Conservation (phyloP, 2,329 filamentous ascomycete genomes). For the Zymoseptoria crescenta region DNA sequence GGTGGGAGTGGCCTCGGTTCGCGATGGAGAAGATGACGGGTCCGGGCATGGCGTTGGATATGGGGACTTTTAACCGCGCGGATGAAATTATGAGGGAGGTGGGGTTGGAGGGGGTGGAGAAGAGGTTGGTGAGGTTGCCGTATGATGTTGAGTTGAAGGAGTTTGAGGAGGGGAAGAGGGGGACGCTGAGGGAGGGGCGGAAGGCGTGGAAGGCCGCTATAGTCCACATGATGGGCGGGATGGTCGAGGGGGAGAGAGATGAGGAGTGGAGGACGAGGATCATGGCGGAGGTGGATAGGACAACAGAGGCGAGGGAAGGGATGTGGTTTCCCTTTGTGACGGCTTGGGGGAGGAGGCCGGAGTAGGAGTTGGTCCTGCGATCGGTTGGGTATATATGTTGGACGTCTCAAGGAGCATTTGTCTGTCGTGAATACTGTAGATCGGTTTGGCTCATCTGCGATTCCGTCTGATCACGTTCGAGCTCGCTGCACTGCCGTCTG, state of each 20-base stretch:
- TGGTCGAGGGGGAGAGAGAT: background rate
- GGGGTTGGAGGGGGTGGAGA: background rate
- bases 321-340: background rate
- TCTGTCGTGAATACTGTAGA: no score
- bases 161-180: background rate
- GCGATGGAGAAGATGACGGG: background rate
- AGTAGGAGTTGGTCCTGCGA: no score
- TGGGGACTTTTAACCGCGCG: background rate
- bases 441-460: no score
- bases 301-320: background rate
- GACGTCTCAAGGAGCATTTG: no score
- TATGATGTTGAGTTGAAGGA: background rate
- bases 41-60: background rate
- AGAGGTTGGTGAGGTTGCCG: background rate
- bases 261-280: background rate
- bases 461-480: no score
- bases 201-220: background rate
- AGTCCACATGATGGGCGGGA: background rate
- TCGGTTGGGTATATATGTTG: no score
- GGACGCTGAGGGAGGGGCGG: background rate
- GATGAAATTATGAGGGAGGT: background rate
- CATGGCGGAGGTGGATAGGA: background rate
- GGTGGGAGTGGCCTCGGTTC: slow-evolving; percentile 3
- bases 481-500: no score
- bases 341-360: background rate